Conservation (phyloP, 305 asterid species). For the Rubia peregrina region DNA sequence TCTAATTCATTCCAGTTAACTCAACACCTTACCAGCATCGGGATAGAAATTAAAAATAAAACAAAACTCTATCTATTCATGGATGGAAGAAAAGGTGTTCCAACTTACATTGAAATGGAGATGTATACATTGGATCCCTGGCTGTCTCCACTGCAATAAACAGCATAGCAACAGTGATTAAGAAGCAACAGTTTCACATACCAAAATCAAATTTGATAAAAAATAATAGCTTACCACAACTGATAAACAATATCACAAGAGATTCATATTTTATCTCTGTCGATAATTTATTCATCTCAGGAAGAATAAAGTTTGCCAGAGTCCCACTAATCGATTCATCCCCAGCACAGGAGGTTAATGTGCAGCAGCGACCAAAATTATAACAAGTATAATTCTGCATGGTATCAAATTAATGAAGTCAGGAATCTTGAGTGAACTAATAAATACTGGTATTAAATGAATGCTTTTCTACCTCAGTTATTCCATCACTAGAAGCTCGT, state of each 20-base stretch:
- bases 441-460: slow-evolving; percentile 8
- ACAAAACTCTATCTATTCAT: slow-evolving; percentile 1
- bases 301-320: slow-evolving; percentile 70
- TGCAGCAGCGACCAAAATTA: slow-evolving; percentile 58
- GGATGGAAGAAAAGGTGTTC: background rate
- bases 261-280: slow-evolving; percentile 68
- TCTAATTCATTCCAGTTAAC: background rate
- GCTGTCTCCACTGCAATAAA: slow-evolving; percentile 55
- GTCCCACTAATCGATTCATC: slow-evolving; percentile 45
- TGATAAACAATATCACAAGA: slow-evolving; percentile 74
- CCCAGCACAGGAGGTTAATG: slow-evolving; percentile 51
- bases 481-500: slow-evolving; percentile 50
- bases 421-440: background rate
- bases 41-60: background rate
- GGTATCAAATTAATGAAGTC: slow-evolving; percentile 21
- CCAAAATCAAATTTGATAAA: slow-evolving; percentile 17
- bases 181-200: slow-evolving; percentile 5
- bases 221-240: slow-evolving; percentile 54
- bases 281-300: slow-evolving; percentile 76
- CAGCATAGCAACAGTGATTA: slow-evolving; percentile 18
- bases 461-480: slow-evolving; percentile 49
- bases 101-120: slow-evolving; percentile 62
- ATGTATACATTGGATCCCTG: slow-evolving; percentile 44
- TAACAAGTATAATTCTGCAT: slow-evolving; percentile 67
- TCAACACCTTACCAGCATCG: background rate